Evolutionary conservation across 139 green algal species (phyloP).

Genomic region (Chlamydomonas schloesseri): DNA sequence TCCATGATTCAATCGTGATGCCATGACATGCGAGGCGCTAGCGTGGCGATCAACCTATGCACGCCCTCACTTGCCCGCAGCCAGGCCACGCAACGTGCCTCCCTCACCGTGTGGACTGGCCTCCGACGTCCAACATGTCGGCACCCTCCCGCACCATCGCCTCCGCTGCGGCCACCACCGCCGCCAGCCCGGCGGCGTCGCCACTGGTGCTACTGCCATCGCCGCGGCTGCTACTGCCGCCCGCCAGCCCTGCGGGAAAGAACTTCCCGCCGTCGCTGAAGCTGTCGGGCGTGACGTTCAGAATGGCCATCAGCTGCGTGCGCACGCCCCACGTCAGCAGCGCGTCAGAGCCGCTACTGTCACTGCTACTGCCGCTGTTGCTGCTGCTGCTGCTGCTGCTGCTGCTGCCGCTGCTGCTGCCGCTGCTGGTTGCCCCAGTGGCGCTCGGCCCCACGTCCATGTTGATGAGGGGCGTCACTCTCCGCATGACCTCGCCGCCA

Average conservation of each 20-base stretch:
- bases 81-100: no score
- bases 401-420: neutral
- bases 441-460: neutral
- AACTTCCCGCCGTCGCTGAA: slow-evolving; percentile 92
- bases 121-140: slow-evolving; percentile 93
- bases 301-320: slow-evolving; percentile 90
- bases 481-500: slow-evolving; percentile 55
- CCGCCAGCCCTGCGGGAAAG: slow-evolving; percentile 1
- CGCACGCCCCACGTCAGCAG: slow-evolving; percentile 47
- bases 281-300: slow-evolving; percentile 98
- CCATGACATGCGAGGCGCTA: no score
- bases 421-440: no score
- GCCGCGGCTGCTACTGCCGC: no score
- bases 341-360: neutral
- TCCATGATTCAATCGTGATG: no score
- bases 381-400: neutral
- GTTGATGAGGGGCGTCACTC: slow-evolving; percentile 60
- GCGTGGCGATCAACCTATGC: no score
- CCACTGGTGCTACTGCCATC: no score
- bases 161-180: slow-evolving; percentile 71
- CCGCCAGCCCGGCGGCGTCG: slow-evolving; percentile 32
- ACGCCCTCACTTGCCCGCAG: no score
- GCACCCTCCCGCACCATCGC: slow-evolving; percentile 84
- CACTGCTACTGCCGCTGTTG: neutral
- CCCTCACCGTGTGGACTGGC: slow-evolving; percentile 88